Base-by-base conservation (phyloP, 148 eudicot species). In the Simmondsia chinensis region DNA sequence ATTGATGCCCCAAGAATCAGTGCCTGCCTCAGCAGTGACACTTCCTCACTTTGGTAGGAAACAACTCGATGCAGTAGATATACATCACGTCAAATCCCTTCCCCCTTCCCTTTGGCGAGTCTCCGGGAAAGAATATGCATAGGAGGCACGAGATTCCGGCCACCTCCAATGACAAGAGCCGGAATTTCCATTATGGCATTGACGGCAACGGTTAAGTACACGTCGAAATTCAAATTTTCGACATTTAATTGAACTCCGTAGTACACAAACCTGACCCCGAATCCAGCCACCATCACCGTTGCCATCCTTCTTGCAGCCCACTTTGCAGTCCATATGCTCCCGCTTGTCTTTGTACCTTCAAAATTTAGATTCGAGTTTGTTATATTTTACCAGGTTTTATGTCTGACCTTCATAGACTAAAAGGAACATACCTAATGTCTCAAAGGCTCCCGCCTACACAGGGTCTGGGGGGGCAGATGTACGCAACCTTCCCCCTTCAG, bases 141-240 rank as follows among this genome's bases (percentile, higher is more conserved):
- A 69, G 37, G 4, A 73, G 36, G 33, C 71, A 70, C 4, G 71
- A 60, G 18, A 41, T 11, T 10, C 73, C 82, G 0, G 69, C 59
- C 11, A 68, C 76, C 46, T 9, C 76, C 76, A 0, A 63, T 16
- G 15, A 77, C 27, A 24, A 66, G 72, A 0, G 79, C 76, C 3
- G 83, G 83, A 23, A 77, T 69, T 52, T 77, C 83, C 73, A 67
- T 58, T 35, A 60, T 26, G 0, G 68, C 79, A 11, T 77, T 77
- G 7, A 69, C 55, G 1, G 50, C 58, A 16, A 70, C 75, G 1
- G 65, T 66, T 29, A 72, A 34, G 43, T 77, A 72, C 39, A 59
- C 64, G 21, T 65, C 44, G 54, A 73, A 69, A 25, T 66, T 57
- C 6, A 77, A 35, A 51, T 69, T 72, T 38, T 64, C 75, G 2